Conservation (phyloP, 768 basidiomycete species). For the Russula brevipes region DNA sequence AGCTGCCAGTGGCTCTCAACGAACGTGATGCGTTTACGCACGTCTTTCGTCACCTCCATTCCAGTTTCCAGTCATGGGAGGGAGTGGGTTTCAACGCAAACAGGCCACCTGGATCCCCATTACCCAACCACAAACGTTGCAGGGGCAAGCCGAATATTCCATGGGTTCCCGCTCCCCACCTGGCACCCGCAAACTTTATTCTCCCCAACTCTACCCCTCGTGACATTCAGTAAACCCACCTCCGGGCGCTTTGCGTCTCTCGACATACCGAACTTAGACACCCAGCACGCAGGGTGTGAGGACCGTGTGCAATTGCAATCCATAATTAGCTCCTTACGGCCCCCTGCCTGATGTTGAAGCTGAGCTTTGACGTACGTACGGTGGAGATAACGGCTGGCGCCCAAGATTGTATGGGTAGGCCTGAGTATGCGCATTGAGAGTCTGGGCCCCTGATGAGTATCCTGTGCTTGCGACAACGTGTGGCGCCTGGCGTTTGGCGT, state of each 20-base stretch:
- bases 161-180: background rate
- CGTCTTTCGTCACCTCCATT: constrained; percentile 1
- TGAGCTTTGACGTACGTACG: background rate
- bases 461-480: background rate
- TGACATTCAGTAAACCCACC: constrained; percentile 7
- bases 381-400: constrained; percentile 7
- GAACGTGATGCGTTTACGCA: background rate
- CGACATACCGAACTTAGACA: background rate
- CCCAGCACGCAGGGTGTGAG: background rate
- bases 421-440: background rate
- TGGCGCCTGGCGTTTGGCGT: background rate
- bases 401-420: background rate
- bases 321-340: background rate
- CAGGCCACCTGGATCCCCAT: background rate
- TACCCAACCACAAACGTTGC: constrained; percentile 11
- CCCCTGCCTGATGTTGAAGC: background rate
- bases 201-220: background rate
- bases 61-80: background rate
- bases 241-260: background rate
- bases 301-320: background rate
- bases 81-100: background rate
- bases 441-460: constrained; percentile 1
- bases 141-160: constrained; percentile 8
- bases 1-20: no score
- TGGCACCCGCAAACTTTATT: constrained; percentile 8